A percentile compares a stretch with the other conserved stretches of the same genome.
Evolutionary conservation across 768 basidiomycete genomes (phyloP).

Genomic region (Phallus indusiatus): DNA sequence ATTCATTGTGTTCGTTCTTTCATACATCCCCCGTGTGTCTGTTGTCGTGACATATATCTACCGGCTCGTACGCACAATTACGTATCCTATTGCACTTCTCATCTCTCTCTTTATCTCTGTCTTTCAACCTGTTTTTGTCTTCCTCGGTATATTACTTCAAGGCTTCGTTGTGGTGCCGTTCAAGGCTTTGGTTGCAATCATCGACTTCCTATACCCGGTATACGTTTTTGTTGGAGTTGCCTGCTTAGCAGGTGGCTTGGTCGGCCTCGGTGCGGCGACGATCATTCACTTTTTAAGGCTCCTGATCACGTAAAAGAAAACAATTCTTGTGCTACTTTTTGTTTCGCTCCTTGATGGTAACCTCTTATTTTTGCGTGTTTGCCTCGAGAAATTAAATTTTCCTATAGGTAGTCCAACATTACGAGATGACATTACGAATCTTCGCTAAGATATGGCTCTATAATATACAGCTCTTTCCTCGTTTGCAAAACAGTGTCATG

Average conservation of each 20-base stretch:
- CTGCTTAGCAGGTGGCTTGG: background rate
- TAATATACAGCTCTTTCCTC: slow-evolving; percentile 43
- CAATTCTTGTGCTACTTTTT: too few relatives aligned
- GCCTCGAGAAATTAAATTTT: background rate
- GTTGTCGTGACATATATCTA: background rate
- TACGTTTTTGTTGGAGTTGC: slow-evolving; percentile 4
- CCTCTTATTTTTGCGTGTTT: background rate
- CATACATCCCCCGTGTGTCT: slow-evolving; percentile 1
- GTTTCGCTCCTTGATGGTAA: too few relatives aligned
- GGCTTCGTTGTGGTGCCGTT: background rate
- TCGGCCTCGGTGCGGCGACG: background rate
- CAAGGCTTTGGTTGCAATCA: background rate
- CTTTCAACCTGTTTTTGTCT: background rate
- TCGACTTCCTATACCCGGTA: slow-evolving; percentile 4
- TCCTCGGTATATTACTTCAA: background rate
- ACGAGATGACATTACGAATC: background rate
- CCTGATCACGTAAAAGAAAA: background rate
- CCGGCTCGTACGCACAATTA: background rate
- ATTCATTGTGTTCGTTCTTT: background rate
- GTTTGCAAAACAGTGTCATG: slow-evolving; percentile 55
- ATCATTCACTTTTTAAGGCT: background rate
- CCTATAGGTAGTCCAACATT: background rate
- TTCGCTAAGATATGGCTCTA: slow-evolving; percentile 2
- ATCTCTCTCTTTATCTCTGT: background rate
- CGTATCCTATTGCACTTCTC: background rate